Conservation (phyloP, 805 yeast genomes). For the Candida maesae region DNA sequence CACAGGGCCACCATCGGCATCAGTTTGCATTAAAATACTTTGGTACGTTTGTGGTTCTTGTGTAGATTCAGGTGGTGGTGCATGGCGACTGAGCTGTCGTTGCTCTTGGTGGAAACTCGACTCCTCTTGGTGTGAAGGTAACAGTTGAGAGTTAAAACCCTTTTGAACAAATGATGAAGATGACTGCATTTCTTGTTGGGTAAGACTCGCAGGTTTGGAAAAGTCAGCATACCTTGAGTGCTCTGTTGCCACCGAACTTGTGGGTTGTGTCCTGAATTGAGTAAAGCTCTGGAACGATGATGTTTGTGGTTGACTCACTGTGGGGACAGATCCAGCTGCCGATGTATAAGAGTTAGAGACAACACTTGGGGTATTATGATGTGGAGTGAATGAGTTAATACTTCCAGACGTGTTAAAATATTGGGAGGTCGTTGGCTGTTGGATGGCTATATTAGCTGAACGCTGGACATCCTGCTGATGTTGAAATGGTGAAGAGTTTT, state of each 20-base stretch:
- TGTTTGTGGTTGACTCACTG: constrained; percentile 7
- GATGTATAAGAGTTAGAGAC: constrained; percentile 43
- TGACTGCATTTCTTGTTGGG: constrained; percentile 4
- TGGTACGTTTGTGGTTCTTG: constrained; percentile 13
- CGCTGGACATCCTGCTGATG: constrained; percentile 13
- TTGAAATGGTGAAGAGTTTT: constrained; percentile 3
- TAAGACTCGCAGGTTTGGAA: constrained; percentile 13
- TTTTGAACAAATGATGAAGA: constrained; percentile 12
- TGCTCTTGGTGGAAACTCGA: constrained; percentile 16
- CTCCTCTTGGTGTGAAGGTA: constrained; percentile 1
- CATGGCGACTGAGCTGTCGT: constrained; percentile 8
- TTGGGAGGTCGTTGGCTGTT: constrained; percentile 27
- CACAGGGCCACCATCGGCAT: constrained; percentile 9
- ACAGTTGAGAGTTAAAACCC: constrained; percentile 11
- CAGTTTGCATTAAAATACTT: constrained; percentile 5
- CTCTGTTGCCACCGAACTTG: constrained; percentile 40
- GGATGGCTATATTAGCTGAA: constrained; percentile 25
- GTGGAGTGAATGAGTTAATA: constrained; percentile 31
- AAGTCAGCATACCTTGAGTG: constrained; percentile 16
- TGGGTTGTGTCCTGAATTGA: constrained; percentile 42
- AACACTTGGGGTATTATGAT: constrained; percentile 46
- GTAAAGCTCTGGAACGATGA: constrained; percentile 25
- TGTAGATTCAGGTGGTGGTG: constrained; percentile 16
- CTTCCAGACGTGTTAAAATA: constrained; percentile 26
- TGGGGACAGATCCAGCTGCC: constrained; percentile 27